A percentile compares a stretch with the other conserved stretches of the same genome.
Conservation (phyloP, 306 rosid species). For the Lithocarpus polystachyus region DNA sequence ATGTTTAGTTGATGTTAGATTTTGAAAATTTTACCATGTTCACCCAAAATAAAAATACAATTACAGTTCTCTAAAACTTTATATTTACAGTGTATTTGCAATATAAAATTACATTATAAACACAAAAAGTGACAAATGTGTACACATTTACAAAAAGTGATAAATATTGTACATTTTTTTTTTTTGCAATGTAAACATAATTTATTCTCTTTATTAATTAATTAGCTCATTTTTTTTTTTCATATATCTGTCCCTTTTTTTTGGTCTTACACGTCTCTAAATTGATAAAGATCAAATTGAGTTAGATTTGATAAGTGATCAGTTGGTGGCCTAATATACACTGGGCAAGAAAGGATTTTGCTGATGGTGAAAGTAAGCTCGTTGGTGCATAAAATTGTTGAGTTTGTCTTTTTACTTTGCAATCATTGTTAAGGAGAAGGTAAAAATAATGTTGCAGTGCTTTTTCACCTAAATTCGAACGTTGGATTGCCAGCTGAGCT, state of each 20-base stretch:
- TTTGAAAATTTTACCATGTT: conserved; percentile 11
- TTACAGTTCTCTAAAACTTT: no score
- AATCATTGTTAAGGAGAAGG: conserved; percentile 2
- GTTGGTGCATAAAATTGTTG: neutral
- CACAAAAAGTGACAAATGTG: no score
- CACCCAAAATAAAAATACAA: neutral
- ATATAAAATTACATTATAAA: no score
- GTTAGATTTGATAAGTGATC: neutral
- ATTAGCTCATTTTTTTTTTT: neutral
- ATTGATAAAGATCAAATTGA: neutral
- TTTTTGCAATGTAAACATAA: no score
- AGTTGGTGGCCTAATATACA: conserved; percentile 25
- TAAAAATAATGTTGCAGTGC: no score
- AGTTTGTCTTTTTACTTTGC: neutral
- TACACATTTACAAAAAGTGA: no score
- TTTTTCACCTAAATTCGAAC: conserved; percentile 17
- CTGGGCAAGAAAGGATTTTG: neutral
- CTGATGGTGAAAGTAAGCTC: neutral
- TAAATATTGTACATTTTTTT: no score
- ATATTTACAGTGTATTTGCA: no score
- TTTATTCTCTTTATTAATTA: no score
- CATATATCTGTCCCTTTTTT: neutral
- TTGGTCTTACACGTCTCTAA: conserved; percentile 31
- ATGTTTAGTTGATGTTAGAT: conserved; percentile 16
- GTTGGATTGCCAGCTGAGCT: conserved; percentile 21